phyloP scores from a whole-genome alignment of 2,329 filamentous ascomycete genomes.

The Talaromyces sp. region DNA sequence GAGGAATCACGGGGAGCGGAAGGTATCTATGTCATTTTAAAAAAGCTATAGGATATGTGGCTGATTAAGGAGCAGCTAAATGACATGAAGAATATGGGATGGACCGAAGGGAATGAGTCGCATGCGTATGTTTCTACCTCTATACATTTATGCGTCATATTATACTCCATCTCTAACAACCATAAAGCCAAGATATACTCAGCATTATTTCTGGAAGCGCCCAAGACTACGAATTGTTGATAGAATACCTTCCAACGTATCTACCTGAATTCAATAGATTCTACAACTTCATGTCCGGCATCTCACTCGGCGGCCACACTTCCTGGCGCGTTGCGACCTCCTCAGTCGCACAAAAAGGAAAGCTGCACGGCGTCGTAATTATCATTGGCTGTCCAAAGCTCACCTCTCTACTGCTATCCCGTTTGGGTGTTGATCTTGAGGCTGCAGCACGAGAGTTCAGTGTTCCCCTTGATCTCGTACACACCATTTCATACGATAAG shows the following conservation, averaged over 20 bases:
- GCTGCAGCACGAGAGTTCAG: neutral
- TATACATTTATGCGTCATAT: neutral
- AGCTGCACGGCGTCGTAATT: conserved; percentile 12
- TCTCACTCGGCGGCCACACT: conserved; percentile 15
- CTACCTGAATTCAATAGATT: conserved; percentile 12
- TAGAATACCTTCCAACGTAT: conserved; percentile 12
- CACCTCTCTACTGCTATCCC: conserved; percentile 1
- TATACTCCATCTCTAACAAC: neutral
- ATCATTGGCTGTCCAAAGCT: conserved; percentile 13
- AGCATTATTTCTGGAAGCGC: conserved; percentile 9
- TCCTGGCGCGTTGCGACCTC: conserved; percentile 17
- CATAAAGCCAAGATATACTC: conserved; percentile 15
- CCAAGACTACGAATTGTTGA: conserved; percentile 13
- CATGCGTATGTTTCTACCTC: conserved; percentile 7
- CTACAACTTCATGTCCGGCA: conserved; percentile 16
- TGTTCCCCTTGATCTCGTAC: neutral
- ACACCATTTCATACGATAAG: conserved; percentile 3
- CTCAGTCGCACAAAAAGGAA: neutral
- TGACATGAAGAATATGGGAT: conserved; percentile 2
- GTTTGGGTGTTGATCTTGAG: conserved; percentile 11
- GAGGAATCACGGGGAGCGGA: conserved; percentile 17
- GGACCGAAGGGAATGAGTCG: conserved; percentile 6
- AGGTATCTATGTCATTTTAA: neutral
- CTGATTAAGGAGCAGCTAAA: neutral
- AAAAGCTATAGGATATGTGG: no score